These are phyloP conservation scores for Hamigera avellanea DNA, from an alignment of 495 filamentous ascomycete genomes.

Conservation along the genomic window DNA sequence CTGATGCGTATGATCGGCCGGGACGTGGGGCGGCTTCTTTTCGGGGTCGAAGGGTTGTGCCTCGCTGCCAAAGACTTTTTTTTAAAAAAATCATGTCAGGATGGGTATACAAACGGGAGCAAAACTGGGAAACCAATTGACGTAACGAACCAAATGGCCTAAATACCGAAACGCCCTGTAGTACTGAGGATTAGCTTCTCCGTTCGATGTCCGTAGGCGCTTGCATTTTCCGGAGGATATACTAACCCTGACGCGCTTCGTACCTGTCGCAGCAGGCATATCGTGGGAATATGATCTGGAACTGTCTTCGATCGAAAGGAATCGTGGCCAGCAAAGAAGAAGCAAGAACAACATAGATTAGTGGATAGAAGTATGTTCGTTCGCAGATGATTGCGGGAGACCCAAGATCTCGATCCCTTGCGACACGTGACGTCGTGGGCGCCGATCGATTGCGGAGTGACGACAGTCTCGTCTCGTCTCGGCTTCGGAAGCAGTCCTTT, in stretches of 20 bases:
- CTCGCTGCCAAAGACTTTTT: slow-evolving; percentile 69
- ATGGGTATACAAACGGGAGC: background rate
- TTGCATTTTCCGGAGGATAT: background rate
- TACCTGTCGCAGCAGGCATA: slow-evolving; percentile 45
- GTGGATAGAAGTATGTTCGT: too few relatives aligned
- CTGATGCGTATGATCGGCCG: slow-evolving; percentile 79
- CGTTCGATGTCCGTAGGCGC: background rate
- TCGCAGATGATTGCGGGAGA: too few relatives aligned
- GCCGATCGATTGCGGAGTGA: background rate
- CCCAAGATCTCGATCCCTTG: slow-evolving; percentile 5
- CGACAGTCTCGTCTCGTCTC: background rate
- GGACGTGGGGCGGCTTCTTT: slow-evolving; percentile 47
- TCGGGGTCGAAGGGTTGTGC: slow-evolving; percentile 63
- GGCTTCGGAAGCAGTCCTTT: background rate
- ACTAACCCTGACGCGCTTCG: slow-evolving; percentile 47
- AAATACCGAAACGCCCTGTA: slow-evolving; percentile 58
- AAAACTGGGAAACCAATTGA: background rate
- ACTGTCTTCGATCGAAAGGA: background rate
- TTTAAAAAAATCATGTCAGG: too few relatives aligned
- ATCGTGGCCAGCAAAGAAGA: background rate
- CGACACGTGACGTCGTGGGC: background rate
- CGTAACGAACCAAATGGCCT: slow-evolving; percentile 51
- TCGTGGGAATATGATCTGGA: slow-evolving; percentile 2
- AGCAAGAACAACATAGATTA: too few relatives aligned
- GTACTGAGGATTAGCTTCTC: slow-evolving; percentile 1